Evolutionary conservation across 1,139 yeast species (phyloP).

Genomic region (Candida smagusa): DNA sequence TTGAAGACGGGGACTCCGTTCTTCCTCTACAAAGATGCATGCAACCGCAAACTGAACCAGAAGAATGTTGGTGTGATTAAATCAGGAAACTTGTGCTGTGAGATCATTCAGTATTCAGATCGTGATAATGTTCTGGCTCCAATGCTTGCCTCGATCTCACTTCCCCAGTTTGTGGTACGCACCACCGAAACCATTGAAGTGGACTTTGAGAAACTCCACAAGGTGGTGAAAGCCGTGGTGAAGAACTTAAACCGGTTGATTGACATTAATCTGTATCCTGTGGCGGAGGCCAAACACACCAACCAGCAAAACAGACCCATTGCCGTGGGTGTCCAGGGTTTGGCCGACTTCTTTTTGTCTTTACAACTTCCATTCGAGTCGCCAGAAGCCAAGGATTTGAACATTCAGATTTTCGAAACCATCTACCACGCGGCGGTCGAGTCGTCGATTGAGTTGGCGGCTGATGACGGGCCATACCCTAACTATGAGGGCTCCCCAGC

Average conservation of each 20-base stretch:
- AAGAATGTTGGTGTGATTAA: constrained; percentile 54
- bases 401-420: constrained; percentile 83
- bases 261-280: constrained; percentile 78
- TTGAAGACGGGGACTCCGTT: constrained; percentile 62
- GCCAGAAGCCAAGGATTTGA: constrained; percentile 63
- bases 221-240: constrained; percentile 69
- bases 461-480: constrained; percentile 61
- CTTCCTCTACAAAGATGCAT: constrained; percentile 55
- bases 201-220: constrained; percentile 69
- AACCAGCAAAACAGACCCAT: constrained; percentile 81
- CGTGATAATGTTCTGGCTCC: constrained; percentile 52
- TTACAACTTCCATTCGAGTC: constrained; percentile 81
- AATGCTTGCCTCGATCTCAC: constrained; percentile 10
- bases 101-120: constrained; percentile 53
- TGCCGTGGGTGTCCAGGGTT: constrained; percentile 87
- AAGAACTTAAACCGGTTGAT: constrained; percentile 74
- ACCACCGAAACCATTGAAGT: constrained; percentile 45
- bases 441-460: constrained; percentile 73
- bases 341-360: constrained; percentile 80
- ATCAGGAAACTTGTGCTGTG: constrained; percentile 59
- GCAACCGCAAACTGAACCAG: constrained; percentile 53
- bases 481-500: constrained; percentile 80
- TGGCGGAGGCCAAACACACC: constrained; percentile 62
- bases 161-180: constrained; percentile 18
- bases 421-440: constrained; percentile 85